phyloP scores from a whole-genome alignment of 192 early-diverging fungal genomes.

The Backusella australiensis region DNA sequence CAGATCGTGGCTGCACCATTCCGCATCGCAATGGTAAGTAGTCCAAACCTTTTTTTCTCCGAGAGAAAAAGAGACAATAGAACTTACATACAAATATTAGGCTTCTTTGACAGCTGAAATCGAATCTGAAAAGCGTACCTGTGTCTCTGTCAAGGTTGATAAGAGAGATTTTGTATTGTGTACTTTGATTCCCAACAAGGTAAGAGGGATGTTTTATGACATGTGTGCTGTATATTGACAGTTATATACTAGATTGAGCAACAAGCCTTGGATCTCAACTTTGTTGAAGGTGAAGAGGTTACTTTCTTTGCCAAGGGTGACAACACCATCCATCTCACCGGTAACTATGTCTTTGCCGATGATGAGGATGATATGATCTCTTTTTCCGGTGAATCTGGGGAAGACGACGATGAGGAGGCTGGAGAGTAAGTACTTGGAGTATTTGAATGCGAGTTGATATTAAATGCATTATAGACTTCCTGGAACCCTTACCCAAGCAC shows the following conservation, averaged over 20 bases:
- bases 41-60: background rate
- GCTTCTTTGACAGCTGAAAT: constrained; percentile 66
- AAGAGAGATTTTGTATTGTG: constrained; percentile 77
- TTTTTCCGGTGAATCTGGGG: constrained; percentile 5
- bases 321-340: constrained; percentile 67
- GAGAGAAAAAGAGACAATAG: background rate
- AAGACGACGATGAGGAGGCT: background rate
- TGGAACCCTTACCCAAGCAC: background rate
- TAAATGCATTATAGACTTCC: background rate
- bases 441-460: background rate
- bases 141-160: constrained; percentile 67
- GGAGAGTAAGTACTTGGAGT: background rate
- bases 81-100: constrained; percentile 32
- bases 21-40: constrained; percentile 70
- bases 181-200: constrained; percentile 71
- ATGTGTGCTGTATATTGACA: background rate
- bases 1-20: constrained; percentile 79
- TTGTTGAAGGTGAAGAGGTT: constrained; percentile 81
- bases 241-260: constrained; percentile 56
- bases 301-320: constrained; percentile 71
- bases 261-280: constrained; percentile 63
- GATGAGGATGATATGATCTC: constrained; percentile 30
- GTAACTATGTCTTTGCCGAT: constrained; percentile 59
- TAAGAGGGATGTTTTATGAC: constrained; percentile 2
- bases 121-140: constrained; percentile 53